Conservation (phyloP, 139 green algal species). For the Chlamydomonas urium region DNA sequence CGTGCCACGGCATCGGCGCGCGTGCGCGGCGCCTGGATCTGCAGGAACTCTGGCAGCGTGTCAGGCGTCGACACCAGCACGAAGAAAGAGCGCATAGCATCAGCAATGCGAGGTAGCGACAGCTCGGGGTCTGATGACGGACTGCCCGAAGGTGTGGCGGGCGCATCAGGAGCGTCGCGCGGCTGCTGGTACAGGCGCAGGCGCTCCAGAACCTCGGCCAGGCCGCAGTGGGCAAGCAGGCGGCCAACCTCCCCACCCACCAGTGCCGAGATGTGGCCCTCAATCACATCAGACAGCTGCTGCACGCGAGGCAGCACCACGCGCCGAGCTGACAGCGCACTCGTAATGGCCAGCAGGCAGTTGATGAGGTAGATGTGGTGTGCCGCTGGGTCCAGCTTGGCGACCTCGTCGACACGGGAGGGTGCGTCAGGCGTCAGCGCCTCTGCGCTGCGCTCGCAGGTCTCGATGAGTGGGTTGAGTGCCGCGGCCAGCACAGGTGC, state of each 20-base stretch:
- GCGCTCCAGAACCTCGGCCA: conserved; percentile 62
- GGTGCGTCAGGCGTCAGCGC: conserved; percentile 45
- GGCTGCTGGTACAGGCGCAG: conserved; percentile 42
- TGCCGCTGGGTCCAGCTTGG: conserved; percentile 47
- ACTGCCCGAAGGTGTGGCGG: neutral
- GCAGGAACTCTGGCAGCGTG: conserved; percentile 67
- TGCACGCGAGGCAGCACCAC: neutral
- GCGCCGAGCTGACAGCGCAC: conserved; percentile 22
- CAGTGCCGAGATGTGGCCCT: conserved; percentile 51
- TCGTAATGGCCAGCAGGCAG: conserved; percentile 53
- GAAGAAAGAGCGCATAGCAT: conserved; percentile 67
- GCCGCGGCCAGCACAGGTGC: conserved; percentile 53
- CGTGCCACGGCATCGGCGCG: conserved; percentile 46
- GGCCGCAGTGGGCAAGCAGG: conserved; percentile 49
- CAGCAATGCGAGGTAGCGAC: conserved; percentile 41
- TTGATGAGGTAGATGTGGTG: conserved; percentile 73
- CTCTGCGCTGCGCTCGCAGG: conserved; percentile 36
- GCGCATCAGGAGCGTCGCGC: neutral
- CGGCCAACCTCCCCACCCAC: conserved; percentile 47
- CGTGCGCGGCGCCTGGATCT: conserved; percentile 57
- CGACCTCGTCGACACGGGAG: conserved; percentile 42
- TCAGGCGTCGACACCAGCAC: conserved; percentile 62
- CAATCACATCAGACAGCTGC: conserved; percentile 35
- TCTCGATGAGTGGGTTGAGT: conserved; percentile 70
- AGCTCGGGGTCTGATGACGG: conserved; percentile 55